phyloP scores from a whole-genome alignment of 768 basidiomycete genomes.

The Amanita fuliginea region DNA sequence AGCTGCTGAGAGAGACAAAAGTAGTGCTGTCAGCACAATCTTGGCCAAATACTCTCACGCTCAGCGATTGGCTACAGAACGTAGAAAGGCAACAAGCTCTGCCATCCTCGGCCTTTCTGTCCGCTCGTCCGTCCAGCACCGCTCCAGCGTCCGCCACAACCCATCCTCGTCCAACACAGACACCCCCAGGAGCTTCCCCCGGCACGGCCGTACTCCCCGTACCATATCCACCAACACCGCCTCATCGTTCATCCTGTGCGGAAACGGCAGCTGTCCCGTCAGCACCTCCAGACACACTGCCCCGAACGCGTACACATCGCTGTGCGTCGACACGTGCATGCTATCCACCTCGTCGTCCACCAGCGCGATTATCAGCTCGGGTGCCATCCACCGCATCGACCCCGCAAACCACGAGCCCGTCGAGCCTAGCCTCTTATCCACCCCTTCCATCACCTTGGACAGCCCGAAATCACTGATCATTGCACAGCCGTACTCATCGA shows the following conservation, averaged over 20 bases:
- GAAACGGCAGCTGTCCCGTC: conserved; percentile 40
- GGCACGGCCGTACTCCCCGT: conserved; percentile 36
- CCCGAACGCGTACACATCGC: conserved; percentile 52
- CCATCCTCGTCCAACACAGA: conserved; percentile 18
- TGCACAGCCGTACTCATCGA: conserved; percentile 38
- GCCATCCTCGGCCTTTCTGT: conserved; percentile 32
- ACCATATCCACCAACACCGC: conserved; percentile 46
- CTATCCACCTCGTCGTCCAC: conserved; percentile 32
- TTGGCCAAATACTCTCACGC: not conserved
- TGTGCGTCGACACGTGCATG: conserved; percentile 38
- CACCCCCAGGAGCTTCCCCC: conserved; percentile 19
- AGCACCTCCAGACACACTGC: conserved; percentile 43
- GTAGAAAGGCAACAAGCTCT: conserved; percentile 20
- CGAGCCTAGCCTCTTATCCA: conserved; percentile 24
- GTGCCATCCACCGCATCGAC: conserved; percentile 47
- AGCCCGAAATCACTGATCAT: conserved; percentile 56
- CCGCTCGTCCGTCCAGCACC: conserved; percentile 32
- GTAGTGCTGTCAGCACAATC: too few species aligned
- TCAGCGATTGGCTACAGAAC: not conserved
- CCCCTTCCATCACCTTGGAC: conserved; percentile 46
- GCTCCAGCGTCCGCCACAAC: conserved; percentile 34
- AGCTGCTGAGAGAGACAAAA: too few species aligned
- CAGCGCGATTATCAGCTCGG: conserved; percentile 41
- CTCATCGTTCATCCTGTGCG: conserved; percentile 42
- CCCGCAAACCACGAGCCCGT: conserved; percentile 38